Conservation (phyloP, 2,329 filamentous ascomycete species). For the Escovopsis sp. region DNA sequence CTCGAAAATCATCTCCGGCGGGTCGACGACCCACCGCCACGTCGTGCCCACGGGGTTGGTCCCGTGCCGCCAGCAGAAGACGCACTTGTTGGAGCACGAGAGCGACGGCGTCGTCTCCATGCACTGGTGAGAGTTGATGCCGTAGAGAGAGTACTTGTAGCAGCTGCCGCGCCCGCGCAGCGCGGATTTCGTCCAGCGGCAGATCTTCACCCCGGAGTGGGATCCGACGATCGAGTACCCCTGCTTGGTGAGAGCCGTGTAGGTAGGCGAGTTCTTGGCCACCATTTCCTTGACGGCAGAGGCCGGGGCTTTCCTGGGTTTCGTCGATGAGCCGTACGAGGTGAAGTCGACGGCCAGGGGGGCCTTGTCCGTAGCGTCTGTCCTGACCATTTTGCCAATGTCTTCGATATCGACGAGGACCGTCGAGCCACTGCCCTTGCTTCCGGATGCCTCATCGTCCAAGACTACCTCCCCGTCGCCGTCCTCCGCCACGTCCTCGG, state of each 20-base stretch:
- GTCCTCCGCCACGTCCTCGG: slow-evolving; percentile 47
- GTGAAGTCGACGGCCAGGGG: slow-evolving; percentile 79
- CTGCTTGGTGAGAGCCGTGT: slow-evolving; percentile 82
- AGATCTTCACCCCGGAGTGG: slow-evolving; percentile 94
- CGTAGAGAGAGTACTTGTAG: slow-evolving; percentile 97
- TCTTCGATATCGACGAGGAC: slow-evolving; percentile 72
- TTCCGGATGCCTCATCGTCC: slow-evolving; percentile 25
- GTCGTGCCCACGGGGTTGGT: slow-evolving; percentile 94
- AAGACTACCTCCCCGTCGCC: slow-evolving; percentile 32
- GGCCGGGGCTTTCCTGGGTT: slow-evolving; percentile 23
- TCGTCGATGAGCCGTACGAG: slow-evolving; percentile 43
- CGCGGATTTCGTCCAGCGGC: slow-evolving; percentile 95
- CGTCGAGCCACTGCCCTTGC: slow-evolving; percentile 18
- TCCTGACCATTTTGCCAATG: slow-evolving; percentile 50
- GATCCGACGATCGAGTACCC: slow-evolving; percentile 91
- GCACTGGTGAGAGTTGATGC: slow-evolving; percentile 88
- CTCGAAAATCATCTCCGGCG: slow-evolving; percentile 75
- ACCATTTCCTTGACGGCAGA: slow-evolving; percentile 77
- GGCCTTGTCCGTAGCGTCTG: slow-evolving; percentile 18
- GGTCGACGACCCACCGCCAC: slow-evolving; percentile 92
- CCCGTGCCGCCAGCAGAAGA: slow-evolving; percentile 97
- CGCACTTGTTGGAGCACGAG: slow-evolving; percentile 94
- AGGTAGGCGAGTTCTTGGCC: slow-evolving; percentile 76
- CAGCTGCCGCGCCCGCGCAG: slow-evolving; percentile 85
- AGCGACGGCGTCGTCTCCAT: slow-evolving; percentile 97